These are phyloP conservation scores for Periglandula ipomoeae DNA, from an alignment of 2,329 filamentous ascomycete genomes.

Conservation along the genomic window DNA sequence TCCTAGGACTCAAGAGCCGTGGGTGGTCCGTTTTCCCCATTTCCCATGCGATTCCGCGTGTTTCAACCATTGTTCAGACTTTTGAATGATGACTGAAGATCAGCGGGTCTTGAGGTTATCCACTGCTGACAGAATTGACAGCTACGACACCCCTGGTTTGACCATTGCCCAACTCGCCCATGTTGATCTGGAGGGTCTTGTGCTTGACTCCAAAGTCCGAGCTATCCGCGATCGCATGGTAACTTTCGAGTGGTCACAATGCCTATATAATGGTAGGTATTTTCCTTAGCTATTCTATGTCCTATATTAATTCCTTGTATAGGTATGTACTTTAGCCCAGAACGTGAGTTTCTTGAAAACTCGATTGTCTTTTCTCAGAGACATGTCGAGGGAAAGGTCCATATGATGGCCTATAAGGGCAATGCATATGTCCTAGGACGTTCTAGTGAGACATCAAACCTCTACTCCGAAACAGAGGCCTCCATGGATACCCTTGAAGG, in stretches of 20 bases:
- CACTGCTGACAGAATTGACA: too few relatives aligned
- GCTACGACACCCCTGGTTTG: slow-evolving; percentile 4
- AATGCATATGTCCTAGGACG: slow-evolving; percentile 33
- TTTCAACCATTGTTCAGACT: too few relatives aligned
- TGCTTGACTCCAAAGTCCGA: slow-evolving; percentile 3
- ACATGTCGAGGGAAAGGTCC: slow-evolving; percentile 26
- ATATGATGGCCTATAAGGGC: slow-evolving; percentile 22
- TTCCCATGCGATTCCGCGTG: too few relatives aligned
- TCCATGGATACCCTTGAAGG: slow-evolving; percentile 38
- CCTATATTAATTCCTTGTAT: too few relatives aligned
- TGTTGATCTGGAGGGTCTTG: slow-evolving; percentile 2
- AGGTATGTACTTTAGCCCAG: slow-evolving; percentile 4
- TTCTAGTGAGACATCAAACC: slow-evolving; percentile 27
- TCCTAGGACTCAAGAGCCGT: too few relatives aligned
- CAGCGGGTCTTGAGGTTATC: too few relatives aligned
- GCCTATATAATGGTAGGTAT: slow-evolving; percentile 4
- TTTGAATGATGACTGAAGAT: too few relatives aligned
- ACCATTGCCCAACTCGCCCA: slow-evolving; percentile 3
- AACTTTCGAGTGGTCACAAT: slow-evolving; percentile 1
- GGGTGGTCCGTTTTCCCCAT: too few relatives aligned
- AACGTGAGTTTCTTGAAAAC: slow-evolving; percentile 1
- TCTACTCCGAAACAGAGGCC: slow-evolving; percentile 37
- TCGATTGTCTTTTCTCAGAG: neutral
- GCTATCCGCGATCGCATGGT: slow-evolving; percentile 3
- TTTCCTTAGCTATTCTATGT: too few relatives aligned